Evolutionary conservation across 805 yeast species (phyloP).

Genomic region (Lachancea meyersii): DNA sequence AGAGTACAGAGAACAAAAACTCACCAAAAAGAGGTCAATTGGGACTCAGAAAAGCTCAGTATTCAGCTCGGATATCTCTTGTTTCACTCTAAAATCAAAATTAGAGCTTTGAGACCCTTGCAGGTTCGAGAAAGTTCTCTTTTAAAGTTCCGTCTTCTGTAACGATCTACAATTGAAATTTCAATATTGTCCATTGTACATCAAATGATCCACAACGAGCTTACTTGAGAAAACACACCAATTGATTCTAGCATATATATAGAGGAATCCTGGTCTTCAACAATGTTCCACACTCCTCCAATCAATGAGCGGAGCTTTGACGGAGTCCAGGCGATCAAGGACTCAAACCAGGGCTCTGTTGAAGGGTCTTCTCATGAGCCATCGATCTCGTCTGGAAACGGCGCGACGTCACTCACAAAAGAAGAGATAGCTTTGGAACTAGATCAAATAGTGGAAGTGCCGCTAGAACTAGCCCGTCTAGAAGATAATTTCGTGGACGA

Average conservation of each 20-base stretch:
- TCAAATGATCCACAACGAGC: no score
- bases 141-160: no score
- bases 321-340: conserved; percentile 22
- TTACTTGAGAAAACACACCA: no score
- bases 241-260: no score
- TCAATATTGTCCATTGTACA: no score
- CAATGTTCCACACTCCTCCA: conserved; percentile 29
- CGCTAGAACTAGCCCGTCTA: conserved; percentile 22
- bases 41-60: not conserved
- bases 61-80: not conserved
- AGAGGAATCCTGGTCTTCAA: no score
- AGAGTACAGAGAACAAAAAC: no score
- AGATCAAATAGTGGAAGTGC: conserved; percentile 18
- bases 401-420: conserved; percentile 10
- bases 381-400: conserved; percentile 7
- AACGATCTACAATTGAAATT: no score
- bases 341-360: conserved; percentile 18
- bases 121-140: no score
- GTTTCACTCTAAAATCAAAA: not conserved
- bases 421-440: conserved; percentile 24
- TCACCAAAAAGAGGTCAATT: no score
- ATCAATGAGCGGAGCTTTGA: conserved; percentile 26
- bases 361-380: conserved; percentile 5
- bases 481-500: conserved; percentile 29
- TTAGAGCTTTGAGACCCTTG: no score